A percentile compares a stretch with the other conserved stretches of the same genome.
These are phyloP conservation scores for Dryas octopetala DNA, from an alignment of 306 rosid species.

Conservation along the genomic window DNA sequence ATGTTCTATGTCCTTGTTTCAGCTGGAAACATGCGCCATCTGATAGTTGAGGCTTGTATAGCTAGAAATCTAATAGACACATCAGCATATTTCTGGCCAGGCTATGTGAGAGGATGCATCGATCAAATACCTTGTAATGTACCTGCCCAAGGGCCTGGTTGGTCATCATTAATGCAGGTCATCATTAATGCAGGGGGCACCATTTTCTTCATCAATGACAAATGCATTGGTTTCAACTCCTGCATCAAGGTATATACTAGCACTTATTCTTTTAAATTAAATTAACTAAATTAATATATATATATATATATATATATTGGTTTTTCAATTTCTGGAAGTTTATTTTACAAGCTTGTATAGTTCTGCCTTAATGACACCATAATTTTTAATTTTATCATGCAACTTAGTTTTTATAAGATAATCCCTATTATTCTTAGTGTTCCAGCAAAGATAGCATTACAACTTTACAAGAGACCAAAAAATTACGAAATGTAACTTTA, in stretches of 20 bases:
- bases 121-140: conserved; percentile 62
- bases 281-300: background rate
- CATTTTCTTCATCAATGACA: conserved; percentile 61
- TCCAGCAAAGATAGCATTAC: conserved; percentile 12
- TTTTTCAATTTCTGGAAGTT: background rate
- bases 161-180: conserved; percentile 94
- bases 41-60: conserved; percentile 95
- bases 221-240: conserved; percentile 80
- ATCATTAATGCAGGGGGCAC: conserved; percentile 78
- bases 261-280: background rate
- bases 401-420: conserved; percentile 13
- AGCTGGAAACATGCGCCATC: conserved; percentile 95
- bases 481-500: too few relatives aligned
- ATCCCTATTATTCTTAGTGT: conserved; percentile 36
- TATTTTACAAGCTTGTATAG: conserved; percentile 4
- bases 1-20: conserved; percentile 29
- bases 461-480: too few relatives aligned
- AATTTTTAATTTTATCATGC: conserved; percentile 3
- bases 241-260: conserved; percentile 79
- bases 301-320: too few relatives aligned
- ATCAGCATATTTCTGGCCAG: conserved; percentile 88
- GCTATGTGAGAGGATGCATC: conserved; percentile 70
- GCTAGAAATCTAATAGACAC: conserved; percentile 85
- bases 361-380: conserved; percentile 1
- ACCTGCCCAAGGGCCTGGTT: conserved; percentile 69